Evolutionary conservation across 2,329 filamentous ascomycete genomes (phyloP).

Genomic region (Trichoderma atroviride): DNA sequence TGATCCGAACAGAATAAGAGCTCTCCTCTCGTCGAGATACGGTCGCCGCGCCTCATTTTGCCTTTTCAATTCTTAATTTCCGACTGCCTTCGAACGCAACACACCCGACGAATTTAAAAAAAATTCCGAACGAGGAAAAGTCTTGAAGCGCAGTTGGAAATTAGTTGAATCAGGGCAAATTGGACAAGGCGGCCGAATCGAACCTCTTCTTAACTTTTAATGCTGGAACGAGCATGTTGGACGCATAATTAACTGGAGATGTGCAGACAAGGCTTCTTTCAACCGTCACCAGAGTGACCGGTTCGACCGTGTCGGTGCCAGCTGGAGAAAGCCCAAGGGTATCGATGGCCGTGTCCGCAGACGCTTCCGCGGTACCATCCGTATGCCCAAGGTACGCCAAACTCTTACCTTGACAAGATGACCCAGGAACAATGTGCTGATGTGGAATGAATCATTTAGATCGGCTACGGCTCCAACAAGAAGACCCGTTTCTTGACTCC

Average conservation of each 20-base stretch:
- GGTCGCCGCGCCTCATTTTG: neutral
- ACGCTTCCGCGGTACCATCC: conserved; percentile 93
- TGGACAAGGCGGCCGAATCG: neutral
- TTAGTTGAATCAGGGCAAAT: conserved; percentile 2
- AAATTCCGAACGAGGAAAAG: neutral
- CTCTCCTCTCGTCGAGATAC: conserved; percentile 1
- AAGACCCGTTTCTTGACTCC: conserved; percentile 99
- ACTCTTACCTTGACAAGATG: neutral
- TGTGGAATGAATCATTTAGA: conserved; percentile 56
- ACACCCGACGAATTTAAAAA: conserved; percentile 11
- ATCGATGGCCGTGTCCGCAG: conserved; percentile 98
- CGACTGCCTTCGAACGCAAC: conserved; percentile 17
- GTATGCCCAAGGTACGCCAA: conserved; percentile 93
- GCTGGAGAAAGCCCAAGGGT: conserved; percentile 99
- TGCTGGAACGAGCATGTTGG: neutral
- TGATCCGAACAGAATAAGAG: conserved; percentile 1
- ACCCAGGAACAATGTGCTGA: conserved; percentile 24
- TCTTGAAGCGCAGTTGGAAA: conserved; percentile 22
- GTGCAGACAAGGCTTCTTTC: conserved; percentile 88
- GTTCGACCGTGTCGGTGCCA: conserved; percentile 87
- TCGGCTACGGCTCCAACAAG: conserved; percentile 98
- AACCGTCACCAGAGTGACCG: conserved; percentile 96
- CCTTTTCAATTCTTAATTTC: neutral
- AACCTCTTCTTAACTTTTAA: neutral
- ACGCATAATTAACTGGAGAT: conserved; percentile 43